Conservation (phyloP, 768 basidiomycete species). For the Lactarius pseudohatsudake region DNA sequence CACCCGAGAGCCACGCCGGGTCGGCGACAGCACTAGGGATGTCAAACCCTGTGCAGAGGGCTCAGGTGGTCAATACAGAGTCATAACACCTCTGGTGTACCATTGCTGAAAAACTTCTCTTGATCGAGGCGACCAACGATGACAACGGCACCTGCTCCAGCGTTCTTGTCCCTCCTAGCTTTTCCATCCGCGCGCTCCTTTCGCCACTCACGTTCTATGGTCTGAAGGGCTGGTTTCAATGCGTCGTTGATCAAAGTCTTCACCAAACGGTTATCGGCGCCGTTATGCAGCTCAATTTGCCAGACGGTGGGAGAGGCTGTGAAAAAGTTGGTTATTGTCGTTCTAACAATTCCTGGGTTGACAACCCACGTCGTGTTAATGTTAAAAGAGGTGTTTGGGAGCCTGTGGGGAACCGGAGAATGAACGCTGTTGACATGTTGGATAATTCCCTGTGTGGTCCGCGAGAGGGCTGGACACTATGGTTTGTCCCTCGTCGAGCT, state of each 20-base stretch:
- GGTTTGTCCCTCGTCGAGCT: not conserved
- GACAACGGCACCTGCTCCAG: conserved; percentile 67
- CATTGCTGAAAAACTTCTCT: conserved; percentile 90
- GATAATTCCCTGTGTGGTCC: not conserved
- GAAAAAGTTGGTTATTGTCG: not conserved
- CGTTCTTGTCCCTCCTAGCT: conserved; percentile 42
- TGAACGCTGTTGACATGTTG: conserved; percentile 40
- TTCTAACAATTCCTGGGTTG: no score
- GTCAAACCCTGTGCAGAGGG: conserved; percentile 53
- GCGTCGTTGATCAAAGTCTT: conserved; percentile 55
- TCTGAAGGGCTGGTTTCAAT: conserved; percentile 67
- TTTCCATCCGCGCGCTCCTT: conserved; percentile 39
- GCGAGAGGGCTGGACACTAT: not conserved
- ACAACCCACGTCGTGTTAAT: conserved; percentile 60
- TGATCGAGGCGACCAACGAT: conserved; percentile 74
- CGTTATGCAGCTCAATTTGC: conserved; percentile 82
- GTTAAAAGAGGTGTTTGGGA: conserved; percentile 41
- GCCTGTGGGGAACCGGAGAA: conserved; percentile 27
- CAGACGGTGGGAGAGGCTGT: conserved; percentile 62
- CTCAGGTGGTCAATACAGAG: not conserved
- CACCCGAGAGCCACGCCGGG: conserved; percentile 66
- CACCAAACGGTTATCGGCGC: conserved; percentile 69
- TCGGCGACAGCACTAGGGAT: conserved; percentile 52
- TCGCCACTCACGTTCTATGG: conserved; percentile 75
- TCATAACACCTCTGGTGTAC: conserved; percentile 37